These are phyloP conservation scores for Auriscalpium orientale DNA, from an alignment of 768 basidiomycete species.

Conservation along the genomic window DNA sequence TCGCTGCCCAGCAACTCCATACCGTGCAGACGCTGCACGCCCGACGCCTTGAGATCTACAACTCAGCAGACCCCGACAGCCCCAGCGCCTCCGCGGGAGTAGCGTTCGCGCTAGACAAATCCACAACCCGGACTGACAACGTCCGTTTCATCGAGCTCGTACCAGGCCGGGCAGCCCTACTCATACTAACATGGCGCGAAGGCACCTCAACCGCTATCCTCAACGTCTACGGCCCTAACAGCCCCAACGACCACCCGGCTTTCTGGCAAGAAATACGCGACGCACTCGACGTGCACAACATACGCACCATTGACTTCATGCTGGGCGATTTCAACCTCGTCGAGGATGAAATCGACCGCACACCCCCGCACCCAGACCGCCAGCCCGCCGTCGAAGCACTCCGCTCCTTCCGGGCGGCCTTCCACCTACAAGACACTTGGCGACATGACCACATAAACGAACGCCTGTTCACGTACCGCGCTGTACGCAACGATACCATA, in stretches of 20 bases:
- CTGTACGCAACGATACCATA: background rate
- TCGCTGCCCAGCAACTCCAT: background rate
- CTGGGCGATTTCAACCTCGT: conserved; percentile 37
- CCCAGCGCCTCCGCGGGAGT: background rate
- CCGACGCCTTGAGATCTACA: background rate
- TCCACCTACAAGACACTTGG: conserved; percentile 1
- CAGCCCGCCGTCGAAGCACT: background rate
- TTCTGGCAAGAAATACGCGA: conserved; percentile 12
- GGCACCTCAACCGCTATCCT: conserved; percentile 3
- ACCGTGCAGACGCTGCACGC: background rate
- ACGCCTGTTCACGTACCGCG: background rate
- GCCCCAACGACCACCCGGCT: background rate
- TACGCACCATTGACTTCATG: conserved; percentile 24
- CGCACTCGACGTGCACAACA: background rate
- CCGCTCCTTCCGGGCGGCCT: background rate
- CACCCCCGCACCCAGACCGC: conserved; percentile 22
- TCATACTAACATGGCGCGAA: conserved; percentile 13
- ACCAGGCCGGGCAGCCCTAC: conserved; percentile 8
- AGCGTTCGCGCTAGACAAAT: background rate
- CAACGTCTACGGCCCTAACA: conserved; percentile 19
- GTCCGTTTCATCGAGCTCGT: background rate
- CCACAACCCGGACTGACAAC: background rate
- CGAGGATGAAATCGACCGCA: conserved; percentile 30
- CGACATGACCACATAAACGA: background rate
- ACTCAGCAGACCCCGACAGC: background rate